Evolutionary conservation across 306 rosid species (phyloP).

Genomic region (Dalbergia cultrata): DNA sequence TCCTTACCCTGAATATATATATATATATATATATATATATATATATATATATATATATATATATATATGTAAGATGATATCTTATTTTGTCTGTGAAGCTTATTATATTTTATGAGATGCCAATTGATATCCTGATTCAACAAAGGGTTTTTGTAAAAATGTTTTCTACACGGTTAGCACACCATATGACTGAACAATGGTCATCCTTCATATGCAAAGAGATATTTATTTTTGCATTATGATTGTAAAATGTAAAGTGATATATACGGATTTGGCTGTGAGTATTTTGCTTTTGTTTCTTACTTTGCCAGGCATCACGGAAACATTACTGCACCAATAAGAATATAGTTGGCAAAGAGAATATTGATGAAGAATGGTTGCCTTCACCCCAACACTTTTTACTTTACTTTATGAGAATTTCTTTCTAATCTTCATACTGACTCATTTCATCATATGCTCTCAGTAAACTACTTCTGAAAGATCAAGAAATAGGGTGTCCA

Average conservation of each 20-base stretch:
- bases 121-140: conserved; percentile 5
- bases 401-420: conserved; percentile 35
- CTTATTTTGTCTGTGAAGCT: conserved; percentile 28
- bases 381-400: conserved; percentile 40
- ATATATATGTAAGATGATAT: neutral
- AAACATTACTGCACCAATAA: conserved; percentile 94
- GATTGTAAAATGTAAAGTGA: conserved; percentile 24
- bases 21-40: too few species aligned
- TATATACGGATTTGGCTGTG: conserved; percentile 36
- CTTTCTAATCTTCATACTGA: conserved; percentile 38
- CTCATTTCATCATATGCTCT: conserved; percentile 44
- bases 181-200: neutral
- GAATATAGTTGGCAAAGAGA: conserved; percentile 66
- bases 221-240: conserved; percentile 22
- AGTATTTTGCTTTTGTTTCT: conserved; percentile 27
- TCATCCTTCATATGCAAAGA: conserved; percentile 28
- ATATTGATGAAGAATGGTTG: conserved; percentile 89
- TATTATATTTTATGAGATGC: conserved; percentile 6
- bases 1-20: neutral
- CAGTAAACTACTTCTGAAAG: conserved; percentile 83
- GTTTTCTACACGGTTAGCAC: conserved; percentile 21
- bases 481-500: conserved; percentile 68
- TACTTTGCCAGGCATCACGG: conserved; percentile 78
- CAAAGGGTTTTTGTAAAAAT: conserved; percentile 19
- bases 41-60: too few species aligned